Conservation (phyloP, 345 rosid species). For the Brassica juncea region DNA sequence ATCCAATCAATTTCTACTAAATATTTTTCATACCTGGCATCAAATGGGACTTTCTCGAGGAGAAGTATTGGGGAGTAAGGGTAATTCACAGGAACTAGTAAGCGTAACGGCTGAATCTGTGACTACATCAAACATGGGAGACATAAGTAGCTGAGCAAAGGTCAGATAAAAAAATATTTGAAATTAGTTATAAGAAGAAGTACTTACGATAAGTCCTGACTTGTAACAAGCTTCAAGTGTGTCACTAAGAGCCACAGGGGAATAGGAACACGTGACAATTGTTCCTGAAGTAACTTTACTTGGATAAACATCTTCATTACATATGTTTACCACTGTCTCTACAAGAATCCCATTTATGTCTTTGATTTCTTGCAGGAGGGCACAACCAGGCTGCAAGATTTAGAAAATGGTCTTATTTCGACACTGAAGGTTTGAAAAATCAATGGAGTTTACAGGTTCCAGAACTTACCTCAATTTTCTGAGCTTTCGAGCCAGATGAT, state of each 20-base stretch:
- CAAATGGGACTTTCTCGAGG: slow-evolving; percentile 57
- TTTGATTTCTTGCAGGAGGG: slow-evolving; percentile 67
- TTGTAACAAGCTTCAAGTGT: slow-evolving; percentile 51
- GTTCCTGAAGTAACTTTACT: slow-evolving; percentile 51
- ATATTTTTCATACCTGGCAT: slow-evolving; percentile 50
- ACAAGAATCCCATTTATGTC: slow-evolving; percentile 65
- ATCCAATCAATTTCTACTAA: neutral
- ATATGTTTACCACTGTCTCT: slow-evolving; percentile 65
- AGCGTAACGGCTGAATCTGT: slow-evolving; percentile 68
- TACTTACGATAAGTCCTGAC: slow-evolving; percentile 58
- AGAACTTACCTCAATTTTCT: slow-evolving; percentile 60
- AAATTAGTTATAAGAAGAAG: neutral
- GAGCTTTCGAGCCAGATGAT: slow-evolving; percentile 58
- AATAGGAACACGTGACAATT: slow-evolving; percentile 63
- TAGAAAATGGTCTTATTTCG: neutral
- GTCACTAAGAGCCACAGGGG: slow-evolving; percentile 65
- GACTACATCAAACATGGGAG: slow-evolving; percentile 46
- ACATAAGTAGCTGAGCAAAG: neutral
- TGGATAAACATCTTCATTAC: slow-evolving; percentile 55
- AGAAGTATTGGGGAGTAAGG: slow-evolving; percentile 65
- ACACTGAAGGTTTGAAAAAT: neutral
- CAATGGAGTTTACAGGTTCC: neutral
- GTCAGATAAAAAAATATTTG: neutral
- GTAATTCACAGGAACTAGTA: slow-evolving; percentile 68
- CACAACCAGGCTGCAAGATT: slow-evolving; percentile 53